Conservation (phyloP, 2,329 filamentous ascomycete genomes). For the Nakataea oryzae region DNA sequence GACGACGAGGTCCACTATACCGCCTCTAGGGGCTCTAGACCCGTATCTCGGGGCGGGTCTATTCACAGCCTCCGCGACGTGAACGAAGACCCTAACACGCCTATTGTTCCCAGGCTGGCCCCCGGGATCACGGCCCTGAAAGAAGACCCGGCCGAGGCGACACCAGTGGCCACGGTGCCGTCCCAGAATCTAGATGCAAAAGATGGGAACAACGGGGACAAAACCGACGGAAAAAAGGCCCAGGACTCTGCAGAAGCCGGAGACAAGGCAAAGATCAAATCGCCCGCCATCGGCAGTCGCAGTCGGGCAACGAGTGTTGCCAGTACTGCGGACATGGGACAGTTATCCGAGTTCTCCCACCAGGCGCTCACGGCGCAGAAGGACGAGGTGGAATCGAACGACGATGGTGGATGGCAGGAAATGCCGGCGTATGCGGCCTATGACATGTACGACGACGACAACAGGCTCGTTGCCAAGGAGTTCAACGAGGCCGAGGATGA, state of each 20-base stretch:
- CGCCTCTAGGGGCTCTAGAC: slow-evolving; percentile 13
- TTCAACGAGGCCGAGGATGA: slow-evolving; percentile 59
- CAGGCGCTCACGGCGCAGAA: slow-evolving; percentile 58
- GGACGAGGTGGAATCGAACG: slow-evolving; percentile 41
- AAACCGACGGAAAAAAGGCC: not conserved
- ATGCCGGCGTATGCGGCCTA: slow-evolving; percentile 93
- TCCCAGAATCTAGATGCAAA: not conserved
- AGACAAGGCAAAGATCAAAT: not conserved
- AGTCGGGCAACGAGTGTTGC: slow-evolving; percentile 26
- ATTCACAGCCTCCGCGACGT: slow-evolving; percentile 1
- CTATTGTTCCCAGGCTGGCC: slow-evolving; percentile 11
- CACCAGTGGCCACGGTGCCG: not conserved
- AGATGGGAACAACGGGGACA: not conserved
- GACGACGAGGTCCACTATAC: slow-evolving; percentile 17
- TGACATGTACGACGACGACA: slow-evolving; percentile 92
- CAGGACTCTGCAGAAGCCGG: not conserved
- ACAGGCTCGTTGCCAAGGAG: slow-evolving; percentile 75
- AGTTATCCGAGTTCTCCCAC: slow-evolving; percentile 81
- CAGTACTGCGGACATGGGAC: slow-evolving; percentile 13
- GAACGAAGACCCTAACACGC: slow-evolving; percentile 14
- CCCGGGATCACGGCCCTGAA: not conserved
- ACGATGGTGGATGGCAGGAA: slow-evolving; percentile 73
- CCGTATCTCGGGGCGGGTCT: slow-evolving; percentile 8
- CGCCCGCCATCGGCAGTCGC: not conserved
- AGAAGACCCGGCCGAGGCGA: not conserved